phyloP scores from a whole-genome alignment of 1,139 yeast species.

The Geotrichum carabidarum region DNA sequence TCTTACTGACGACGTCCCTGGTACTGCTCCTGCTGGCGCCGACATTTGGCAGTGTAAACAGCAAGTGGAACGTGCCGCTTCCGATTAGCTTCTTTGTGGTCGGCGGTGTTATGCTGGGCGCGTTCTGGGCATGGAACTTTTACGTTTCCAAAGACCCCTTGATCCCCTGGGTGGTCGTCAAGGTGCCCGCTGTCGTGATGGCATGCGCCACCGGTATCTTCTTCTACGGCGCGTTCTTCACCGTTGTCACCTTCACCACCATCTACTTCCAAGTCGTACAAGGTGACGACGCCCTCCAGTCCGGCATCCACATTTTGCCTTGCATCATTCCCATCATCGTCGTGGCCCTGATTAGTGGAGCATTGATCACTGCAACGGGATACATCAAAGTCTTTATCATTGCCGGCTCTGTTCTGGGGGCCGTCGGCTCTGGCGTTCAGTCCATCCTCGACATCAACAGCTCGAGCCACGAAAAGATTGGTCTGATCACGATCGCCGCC shows the following conservation, averaged over 20 bases:
- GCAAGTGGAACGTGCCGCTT: too few species aligned
- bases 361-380: too few species aligned
- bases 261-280: conserved; percentile 54
- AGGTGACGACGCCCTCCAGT: conserved; percentile 48
- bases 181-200: conserved; percentile 39
- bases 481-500: too few species aligned
- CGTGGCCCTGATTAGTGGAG: too few species aligned
- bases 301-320: conserved; percentile 58
- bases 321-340: conserved; percentile 50
- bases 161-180: conserved; percentile 43
- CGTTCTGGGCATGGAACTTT: conserved; percentile 49
- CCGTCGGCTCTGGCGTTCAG: too few species aligned
- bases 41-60: too few species aligned
- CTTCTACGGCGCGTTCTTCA: conserved; percentile 45
- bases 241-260: conserved; percentile 49
- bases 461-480: too few species aligned
- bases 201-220: conserved; percentile 42
- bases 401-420: too few species aligned
- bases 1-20: too few species aligned
- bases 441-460: too few species aligned
- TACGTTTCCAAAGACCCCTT: conserved; percentile 44
- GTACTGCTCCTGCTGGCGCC: too few species aligned
- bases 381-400: too few species aligned
- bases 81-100: conserved; percentile 56
- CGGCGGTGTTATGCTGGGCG: conserved; percentile 37